Evolutionary conservation across 192 early-diverging fungal genomes (phyloP), one percentile per base, ranked within the genome.

Genomic region (Irineochytrium annulatum): DNA sequence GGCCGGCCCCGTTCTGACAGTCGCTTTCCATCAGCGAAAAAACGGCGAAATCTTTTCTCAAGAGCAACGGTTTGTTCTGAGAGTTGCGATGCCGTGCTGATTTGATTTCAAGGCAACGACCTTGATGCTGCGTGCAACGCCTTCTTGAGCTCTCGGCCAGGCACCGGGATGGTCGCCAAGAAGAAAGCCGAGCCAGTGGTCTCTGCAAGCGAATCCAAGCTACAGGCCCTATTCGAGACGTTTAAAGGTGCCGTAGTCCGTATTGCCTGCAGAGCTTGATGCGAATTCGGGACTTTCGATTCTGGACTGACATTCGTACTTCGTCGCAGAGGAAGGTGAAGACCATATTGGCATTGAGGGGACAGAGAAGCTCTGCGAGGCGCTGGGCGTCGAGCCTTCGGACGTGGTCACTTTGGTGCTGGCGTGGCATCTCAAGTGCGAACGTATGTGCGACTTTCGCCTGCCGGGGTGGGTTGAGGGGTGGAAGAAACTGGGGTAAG

Each of bases 401-500:
- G 82, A 89, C 43, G 75, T 85, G 31, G 89, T 87, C 30, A 83
- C 86, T 57, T 61, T 91, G 1, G 79, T 89, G 19, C 60, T 91
- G 22, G 81, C 89, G 8, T 84, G 74, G 65, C 80, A 91, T 55
- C 62, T 93, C 3, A 76, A 80, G 33, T 79, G 83, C 24, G 76
- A 87, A 58, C 71, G 70, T 22, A 90, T 90, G 87, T 82, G 86
- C 57, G 87, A 89, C 59, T 91, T 91, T 56, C 79, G 73, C n/a
- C 71, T 80, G 24, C 43, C 75, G 11, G 87, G 78, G n/a, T 92
- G 88, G 78, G 52, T 86, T 20, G 74, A 89, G 13, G 91, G 89
- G 3, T 91, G 87, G 83, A 70, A 77, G 8, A 71, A 77, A 39
- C 70, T 90, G 27, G 68, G 73, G 73, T 87, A 32, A 43, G 52